A percentile compares a stretch with the other conserved stretches of the same genome.
Evolutionary conservation across 2,329 filamentous ascomycete genomes (phyloP).

Genomic region (Ceratocystis smalleyi): DNA sequence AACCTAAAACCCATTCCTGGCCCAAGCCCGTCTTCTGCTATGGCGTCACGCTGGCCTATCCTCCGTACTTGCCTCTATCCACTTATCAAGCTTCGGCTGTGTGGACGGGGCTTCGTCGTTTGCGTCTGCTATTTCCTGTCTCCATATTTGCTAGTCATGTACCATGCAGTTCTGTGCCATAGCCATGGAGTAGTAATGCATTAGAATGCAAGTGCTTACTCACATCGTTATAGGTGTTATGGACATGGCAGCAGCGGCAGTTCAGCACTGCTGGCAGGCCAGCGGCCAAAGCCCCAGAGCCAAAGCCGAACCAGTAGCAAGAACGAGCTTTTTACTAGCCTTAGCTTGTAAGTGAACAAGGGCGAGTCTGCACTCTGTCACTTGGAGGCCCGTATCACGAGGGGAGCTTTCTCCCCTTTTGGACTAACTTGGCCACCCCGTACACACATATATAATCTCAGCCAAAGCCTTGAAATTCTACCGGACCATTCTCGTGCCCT

Average conservation of each 20-base stretch:
- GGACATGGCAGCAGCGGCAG: too few species aligned
- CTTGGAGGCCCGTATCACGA: background rate
- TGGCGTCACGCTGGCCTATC: background rate
- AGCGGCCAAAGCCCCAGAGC: too few species aligned
- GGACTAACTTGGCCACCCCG: background rate
- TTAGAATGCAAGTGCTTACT: too few species aligned
- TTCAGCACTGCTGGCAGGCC: too few species aligned
- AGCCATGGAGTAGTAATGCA: too few species aligned
- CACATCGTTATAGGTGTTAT: too few species aligned
- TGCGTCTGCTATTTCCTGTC: too few species aligned
- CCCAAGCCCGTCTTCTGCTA: background rate
- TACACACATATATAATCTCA: background rate
- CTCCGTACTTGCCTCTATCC: background rate
- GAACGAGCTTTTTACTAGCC: too few species aligned
- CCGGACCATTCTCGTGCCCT: background rate
- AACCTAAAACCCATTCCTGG: background rate
- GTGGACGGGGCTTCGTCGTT: too few species aligned
- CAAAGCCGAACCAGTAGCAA: too few species aligned
- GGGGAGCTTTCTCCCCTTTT: background rate
- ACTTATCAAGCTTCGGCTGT: constrained; percentile 1
- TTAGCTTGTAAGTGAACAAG: background rate
- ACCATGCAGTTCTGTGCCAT: background rate
- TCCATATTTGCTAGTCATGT: background rate
- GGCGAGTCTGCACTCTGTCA: background rate
- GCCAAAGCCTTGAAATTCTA: background rate